Conservation (phyloP, 2,329 filamentous ascomycete genomes). For the Alternaria sp. region DNA sequence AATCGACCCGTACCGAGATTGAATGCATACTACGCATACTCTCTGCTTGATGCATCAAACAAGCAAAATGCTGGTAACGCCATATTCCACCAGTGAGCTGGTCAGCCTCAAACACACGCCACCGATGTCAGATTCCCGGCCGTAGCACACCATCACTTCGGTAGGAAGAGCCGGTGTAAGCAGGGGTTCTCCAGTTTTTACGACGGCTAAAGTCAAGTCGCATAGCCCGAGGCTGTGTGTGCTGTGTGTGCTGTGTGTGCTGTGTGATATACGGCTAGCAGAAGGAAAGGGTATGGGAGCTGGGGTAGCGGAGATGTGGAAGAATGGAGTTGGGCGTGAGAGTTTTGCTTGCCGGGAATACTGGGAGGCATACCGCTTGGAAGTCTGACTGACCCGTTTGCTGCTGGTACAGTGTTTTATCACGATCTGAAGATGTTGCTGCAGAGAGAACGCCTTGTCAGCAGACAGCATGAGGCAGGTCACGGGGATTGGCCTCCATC, state of each 20-base stretch:
- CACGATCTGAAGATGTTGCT: not conserved
- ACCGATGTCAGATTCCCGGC: not conserved
- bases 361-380: not conserved
- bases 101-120: conserved; percentile 10
- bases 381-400: not conserved
- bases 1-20: not conserved
- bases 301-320: not conserved
- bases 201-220: conserved; percentile 2
- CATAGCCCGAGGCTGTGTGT: not conserved
- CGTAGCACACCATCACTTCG: not conserved
- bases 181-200: conserved; percentile 7
- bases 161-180: not conserved
- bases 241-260: not conserved
- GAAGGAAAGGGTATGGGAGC: not conserved
- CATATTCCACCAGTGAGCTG: conserved; percentile 18
- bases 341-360: not conserved
- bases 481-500: not conserved
- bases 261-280: not conserved
- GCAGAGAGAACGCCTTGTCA: not conserved
- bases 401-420: not conserved
- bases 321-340: not conserved
- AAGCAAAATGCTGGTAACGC: not conserved
- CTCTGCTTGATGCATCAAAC: not conserved
- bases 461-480: not conserved
- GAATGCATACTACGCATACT: not conserved